Base-by-base conservation (phyloP, 225 moss, liverwort and hornwort species). In the Bryum argenteum region DNA sequence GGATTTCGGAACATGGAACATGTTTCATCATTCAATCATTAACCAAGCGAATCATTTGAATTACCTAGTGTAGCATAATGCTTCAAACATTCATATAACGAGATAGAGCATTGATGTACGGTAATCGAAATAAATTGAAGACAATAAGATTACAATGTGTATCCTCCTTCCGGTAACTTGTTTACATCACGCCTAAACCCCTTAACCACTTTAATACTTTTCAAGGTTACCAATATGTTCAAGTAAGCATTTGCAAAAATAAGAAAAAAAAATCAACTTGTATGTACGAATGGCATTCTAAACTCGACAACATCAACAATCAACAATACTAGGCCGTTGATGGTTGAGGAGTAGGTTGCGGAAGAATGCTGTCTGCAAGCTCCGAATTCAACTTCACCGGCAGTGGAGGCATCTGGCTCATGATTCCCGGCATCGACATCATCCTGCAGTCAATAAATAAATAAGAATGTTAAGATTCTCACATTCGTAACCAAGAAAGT, bases 371-470 rank as follows among this genome's bases (percentile, higher is more conserved):
- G 74, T 96, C 96, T 15, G 96, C 96, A 70, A 96, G 89, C 50
- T 93, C 94, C 7, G 88, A 92, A 73, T 94, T 91, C 24, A 98
- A 80, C 71, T 89, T 94, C 76, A 98, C 94, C 41, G 97, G 97
- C 73, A 98, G 83, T 59, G 93, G 95, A 42, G 97, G 97, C 97
- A 98, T 98, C 87, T 98, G 97, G 79, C 97, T 98, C 97, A 98
- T 98, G 33, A 98, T 92, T 50, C 97, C 97, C n/a, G 97, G 97
- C 97, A 98, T 94, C 19, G 88, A 89, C 75, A 90, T 94, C 91
- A 98, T 94, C 79, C 97, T 98, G 92, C 75, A 79, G 5, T 5
- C 43, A 59, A 84, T 33, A 1, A 66, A 26, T 38, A 65, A 60
- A 21, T 16, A 47, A 54, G 40, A 54, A 61, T 19, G 67, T 2